Evolutionary conservation across 2,329 filamentous ascomycete species (phyloP), one percentile per base, ranked within the genome.

Genomic region (Aspergillus tanneri): DNA sequence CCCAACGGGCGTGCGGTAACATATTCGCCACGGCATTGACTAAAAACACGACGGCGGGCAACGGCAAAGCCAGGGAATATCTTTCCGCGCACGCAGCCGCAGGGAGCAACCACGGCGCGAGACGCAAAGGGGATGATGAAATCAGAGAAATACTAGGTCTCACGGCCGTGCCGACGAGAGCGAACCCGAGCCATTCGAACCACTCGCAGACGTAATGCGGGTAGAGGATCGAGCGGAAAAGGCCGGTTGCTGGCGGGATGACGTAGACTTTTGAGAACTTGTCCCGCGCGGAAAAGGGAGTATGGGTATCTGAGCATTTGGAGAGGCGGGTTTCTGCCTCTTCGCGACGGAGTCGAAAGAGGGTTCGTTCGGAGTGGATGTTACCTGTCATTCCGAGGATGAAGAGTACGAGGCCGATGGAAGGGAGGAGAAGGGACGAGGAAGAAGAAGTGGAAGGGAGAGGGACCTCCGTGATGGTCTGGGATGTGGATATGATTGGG

Each of bases 161-260:
- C n/a, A 74, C 64, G 0, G 67, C 59, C 0, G 66, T 66, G 8
- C 70, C 74, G 9, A 71, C 63, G 22, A 96, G 80, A 76, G 86
- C 90, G 68, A 90, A 99, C 0, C 93, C 93, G 3, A 80, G 69
- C 93, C 93, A 99, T 77, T 99, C 93, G 44, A 96, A 68, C 93
- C 93, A 99, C 73, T 99, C 93, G 65, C 86, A 87, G n/a, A 95
- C 77, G 69, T 96, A 99, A 68, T 99, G 93, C 57, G 93, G 90
- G 69, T 86, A 96, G 50, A 97, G 78, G 64, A 96, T 81, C 61
- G 84, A 86, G 56, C 80, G 77, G 72, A 97, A 99, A 41, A 96
- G 72, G 0, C 91, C 90, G 42, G 86, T 86, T 63, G 88, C 77
- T 0, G 93, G 72, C n/a, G 73, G 93, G 43, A 99, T 81, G 72